Conservation (phyloP, 805 yeast genomes). For the Yarrowia sp. region DNA sequence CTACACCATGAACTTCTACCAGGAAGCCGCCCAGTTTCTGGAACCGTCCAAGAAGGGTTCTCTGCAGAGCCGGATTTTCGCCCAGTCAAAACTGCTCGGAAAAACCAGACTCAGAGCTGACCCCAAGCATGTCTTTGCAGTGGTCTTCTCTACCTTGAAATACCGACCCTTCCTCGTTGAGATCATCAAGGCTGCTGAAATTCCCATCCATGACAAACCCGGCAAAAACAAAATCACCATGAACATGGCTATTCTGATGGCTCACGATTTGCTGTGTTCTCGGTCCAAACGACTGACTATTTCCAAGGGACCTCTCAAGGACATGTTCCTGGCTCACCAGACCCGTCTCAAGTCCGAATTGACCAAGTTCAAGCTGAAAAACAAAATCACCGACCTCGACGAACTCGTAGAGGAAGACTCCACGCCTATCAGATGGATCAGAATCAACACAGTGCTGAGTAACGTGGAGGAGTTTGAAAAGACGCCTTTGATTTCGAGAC, state of each 20-base stretch:
- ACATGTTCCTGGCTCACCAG: slow-evolving; percentile 71
- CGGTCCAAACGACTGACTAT: slow-evolving; percentile 79
- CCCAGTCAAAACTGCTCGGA: slow-evolving; percentile 38
- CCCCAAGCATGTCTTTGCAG: slow-evolving; percentile 84
- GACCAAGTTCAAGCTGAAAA: slow-evolving; percentile 69
- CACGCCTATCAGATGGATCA: slow-evolving; percentile 50
- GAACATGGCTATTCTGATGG: slow-evolving; percentile 59
- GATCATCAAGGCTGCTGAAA: slow-evolving; percentile 63
- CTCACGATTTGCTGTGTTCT: slow-evolving; percentile 77
- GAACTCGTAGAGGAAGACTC: slow-evolving; percentile 44
- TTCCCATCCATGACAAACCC: slow-evolving; percentile 52
- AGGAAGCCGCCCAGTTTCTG: slow-evolving; percentile 47
- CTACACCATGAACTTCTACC: slow-evolving; percentile 37
- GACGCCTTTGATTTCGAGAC: slow-evolving; percentile 44
- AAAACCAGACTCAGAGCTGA: slow-evolving; percentile 53
- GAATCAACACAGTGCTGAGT: slow-evolving; percentile 59
- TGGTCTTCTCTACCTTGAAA: slow-evolving; percentile 73
- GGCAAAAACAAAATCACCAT: slow-evolving; percentile 51
- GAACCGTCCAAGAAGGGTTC: slow-evolving; percentile 50
- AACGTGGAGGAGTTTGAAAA: slow-evolving; percentile 39
- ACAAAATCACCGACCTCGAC: slow-evolving; percentile 57
- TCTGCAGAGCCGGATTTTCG: slow-evolving; percentile 52
- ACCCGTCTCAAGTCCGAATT: slow-evolving; percentile 81
- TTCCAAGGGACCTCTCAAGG: slow-evolving; percentile 85
- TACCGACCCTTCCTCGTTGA: slow-evolving; percentile 62